Percentiles rank a stretch among this genome's conserved stretches.
phyloP scores from a whole-genome alignment of 495 filamentous ascomycete species.

The Polyplosphaeria fusca region DNA sequence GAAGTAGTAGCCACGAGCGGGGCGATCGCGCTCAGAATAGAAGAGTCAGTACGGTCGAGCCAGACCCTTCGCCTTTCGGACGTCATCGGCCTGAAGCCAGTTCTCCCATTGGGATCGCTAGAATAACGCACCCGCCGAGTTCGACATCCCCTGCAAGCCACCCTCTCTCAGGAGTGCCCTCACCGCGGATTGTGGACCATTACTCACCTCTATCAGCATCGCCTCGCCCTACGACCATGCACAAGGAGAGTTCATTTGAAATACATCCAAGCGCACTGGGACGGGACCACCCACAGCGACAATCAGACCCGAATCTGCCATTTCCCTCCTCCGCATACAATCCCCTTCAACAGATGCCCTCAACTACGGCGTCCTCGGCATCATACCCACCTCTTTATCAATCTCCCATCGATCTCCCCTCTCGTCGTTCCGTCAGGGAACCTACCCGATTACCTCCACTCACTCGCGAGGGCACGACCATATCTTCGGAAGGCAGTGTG shows the following conservation, averaged over 20 bases:
- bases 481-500: constrained; percentile 30
- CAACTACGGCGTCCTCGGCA: constrained; percentile 10
- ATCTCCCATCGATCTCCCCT: constrained; percentile 17
- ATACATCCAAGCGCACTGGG: background rate
- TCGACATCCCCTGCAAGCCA: constrained; percentile 20
- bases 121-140: constrained; percentile 22
- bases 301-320: constrained; percentile 3
- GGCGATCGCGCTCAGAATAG: background rate
- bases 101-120: constrained; percentile 4
- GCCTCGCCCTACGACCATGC: constrained; percentile 19
- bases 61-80: background rate
- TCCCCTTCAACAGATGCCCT: background rate
- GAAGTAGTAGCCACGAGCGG: constrained; percentile 21
- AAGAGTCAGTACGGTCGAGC: constrained; percentile 11
- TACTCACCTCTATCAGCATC: constrained; percentile 33
- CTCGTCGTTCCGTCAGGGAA: constrained; percentile 19
- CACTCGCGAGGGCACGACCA: constrained; percentile 33
- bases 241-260: constrained; percentile 24
- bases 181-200: constrained; percentile 20
- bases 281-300: background rate
- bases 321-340: constrained; percentile 1
- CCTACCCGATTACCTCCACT: constrained; percentile 23
- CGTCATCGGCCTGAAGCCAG: constrained; percentile 14
- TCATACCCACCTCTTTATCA: constrained; percentile 14
- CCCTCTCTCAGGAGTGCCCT: constrained; percentile 23